phyloP scores from a whole-genome alignment of 164 flowering plant species.

The Umbilicus rupestris region DNA sequence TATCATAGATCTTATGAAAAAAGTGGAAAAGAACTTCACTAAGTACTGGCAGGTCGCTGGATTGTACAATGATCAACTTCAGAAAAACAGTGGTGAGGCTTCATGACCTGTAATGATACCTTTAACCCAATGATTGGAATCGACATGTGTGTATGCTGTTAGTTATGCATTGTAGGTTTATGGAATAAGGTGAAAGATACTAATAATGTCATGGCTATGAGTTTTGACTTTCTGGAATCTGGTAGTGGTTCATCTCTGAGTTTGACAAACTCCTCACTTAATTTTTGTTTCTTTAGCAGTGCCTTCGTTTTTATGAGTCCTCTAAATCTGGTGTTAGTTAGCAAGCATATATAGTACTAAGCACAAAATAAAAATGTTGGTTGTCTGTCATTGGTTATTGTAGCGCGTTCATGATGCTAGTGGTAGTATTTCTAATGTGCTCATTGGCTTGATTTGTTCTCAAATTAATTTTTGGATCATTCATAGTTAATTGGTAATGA shows the following conservation, averaged over 20 bases:
- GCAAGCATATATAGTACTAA: too few species aligned
- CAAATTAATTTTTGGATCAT: background rate
- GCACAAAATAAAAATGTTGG: too few species aligned
- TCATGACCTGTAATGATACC: constrained; percentile 7
- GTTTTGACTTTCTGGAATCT: too few species aligned
- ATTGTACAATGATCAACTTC: constrained; percentile 38
- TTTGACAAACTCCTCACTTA: too few species aligned
- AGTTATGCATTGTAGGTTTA: background rate
- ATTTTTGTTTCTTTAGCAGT: too few species aligned
- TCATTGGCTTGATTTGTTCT: background rate
- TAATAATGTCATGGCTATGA: background rate
- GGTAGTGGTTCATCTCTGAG: too few species aligned
- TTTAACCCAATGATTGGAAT: background rate
- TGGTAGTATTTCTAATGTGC: too few species aligned
- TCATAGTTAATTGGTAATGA: background rate
- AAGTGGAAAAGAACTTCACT: constrained; percentile 80
- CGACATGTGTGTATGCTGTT: background rate
- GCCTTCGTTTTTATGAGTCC: too few species aligned
- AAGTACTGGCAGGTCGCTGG: constrained; percentile 90
- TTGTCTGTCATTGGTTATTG: too few species aligned
- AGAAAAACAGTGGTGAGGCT: constrained; percentile 38
- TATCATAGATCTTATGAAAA: constrained; percentile 82
- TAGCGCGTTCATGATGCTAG: too few species aligned
- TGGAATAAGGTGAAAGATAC: background rate
- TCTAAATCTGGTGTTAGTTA: too few species aligned